Base-by-base conservation (phyloP, 768 basidiomycete genomes). In the Kwoniella europaea region DNA sequence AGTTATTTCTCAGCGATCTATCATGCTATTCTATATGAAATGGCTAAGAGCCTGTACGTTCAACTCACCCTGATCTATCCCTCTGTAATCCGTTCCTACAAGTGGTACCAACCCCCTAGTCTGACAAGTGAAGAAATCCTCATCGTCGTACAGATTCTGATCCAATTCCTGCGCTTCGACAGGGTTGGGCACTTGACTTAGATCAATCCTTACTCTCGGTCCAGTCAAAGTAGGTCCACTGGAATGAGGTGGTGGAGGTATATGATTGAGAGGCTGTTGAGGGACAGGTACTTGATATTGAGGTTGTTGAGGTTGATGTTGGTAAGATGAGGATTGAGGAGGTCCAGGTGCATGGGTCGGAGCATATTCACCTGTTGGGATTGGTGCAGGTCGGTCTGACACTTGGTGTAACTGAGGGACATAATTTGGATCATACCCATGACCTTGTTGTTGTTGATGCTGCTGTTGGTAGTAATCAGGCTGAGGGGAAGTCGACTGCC, bases 111-210 rank as follows among this genome's bases (percentile, higher is more conserved):
- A 69, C 75, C 89, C 90, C 46, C 85, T 85, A 0, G 87, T 87
- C 15, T 88, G 86, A 27, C 90, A 85, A 10, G 89, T 90, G 85
- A 88, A 86, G 74, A 89, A 93, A 50, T 88, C 85, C 75, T 91
- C 88, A 22, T 88, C 85, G 77, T 91, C 89, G 90, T 92, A 93
- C 86, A 88, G 85, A 69, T 88, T 87, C 72, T 91, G 89, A 87
- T 98, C 95, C 6, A 86, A 84, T 76, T 93, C 91, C 63, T 91
- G 89, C 13, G 89, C 86, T 53, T 91, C 90, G 16, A 92, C 89
- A 24, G 93, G 91, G 3, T 94, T 95, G n/a, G 97, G 97, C 35
- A 98, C 90, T 79, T 96, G 94, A 75, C 85, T 87, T 7, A 91
- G 90, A 82, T 98, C 92, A 76, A 99, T 93, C 68, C 90, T 60